A percentile compares a stretch with the other conserved stretches of the same genome.
Evolutionary conservation across 129 eudicot species (phyloP).

Genomic region (Helianthus annuus): HanXRQr2.0-SUNRISE NC_035433.2:149263621-149264120

Average conservation of each 20-base stretch:
- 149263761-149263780: slow-evolving; percentile 57
- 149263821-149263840: slow-evolving; percentile 98
- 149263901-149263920: slow-evolving; percentile 99
- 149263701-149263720: slow-evolving; percentile 90
- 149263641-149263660: slow-evolving; percentile 88
- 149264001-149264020: background rate
- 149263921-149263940: slow-evolving; percentile 99
- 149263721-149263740: slow-evolving; percentile 80
- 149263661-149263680: slow-evolving; percentile 92
- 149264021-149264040: slow-evolving; percentile 9
- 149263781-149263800: slow-evolving; percentile 75
- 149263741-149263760: slow-evolving; percentile 42
- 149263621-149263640: slow-evolving; percentile 96
- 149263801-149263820: slow-evolving; percentile 81
- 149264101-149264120: slow-evolving; percentile 97
- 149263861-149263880: slow-evolving; percentile 88
- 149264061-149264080: slow-evolving; percentile 81
- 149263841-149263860: slow-evolving; percentile 95
- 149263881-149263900: slow-evolving; percentile 96
- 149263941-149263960: slow-evolving; percentile 93
- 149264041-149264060: slow-evolving; percentile 96
- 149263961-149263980: slow-evolving; percentile 54
- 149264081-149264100: slow-evolving; percentile 96
- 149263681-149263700: slow-evolving; percentile 98
- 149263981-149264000: background rate